Evolutionary conservation across 306 rosid species (phyloP), one percentile per base, ranked within the genome.

Genomic region (Styphnolobium japonicum): DNA sequence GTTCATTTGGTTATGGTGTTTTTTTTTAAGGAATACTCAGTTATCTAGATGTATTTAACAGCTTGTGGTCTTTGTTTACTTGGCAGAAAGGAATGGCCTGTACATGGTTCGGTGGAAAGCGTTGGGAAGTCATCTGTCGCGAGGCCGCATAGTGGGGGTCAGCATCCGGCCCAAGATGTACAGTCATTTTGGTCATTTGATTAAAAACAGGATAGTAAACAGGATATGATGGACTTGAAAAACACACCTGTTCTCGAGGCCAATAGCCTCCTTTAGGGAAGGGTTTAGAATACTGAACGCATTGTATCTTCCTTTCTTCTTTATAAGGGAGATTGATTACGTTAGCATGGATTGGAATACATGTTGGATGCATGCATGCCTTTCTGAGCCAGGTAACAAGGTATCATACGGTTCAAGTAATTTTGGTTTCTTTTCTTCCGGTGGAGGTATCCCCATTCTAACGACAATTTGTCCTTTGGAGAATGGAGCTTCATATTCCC

Each of bases 141-240:
- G 39, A 85, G 85, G 83, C 86, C 90, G 23, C 89, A 81, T 15
- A 78, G 79, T 23, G 86, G 88, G 81, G 87, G 86, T 86, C 84
- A 40, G 27, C 87, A 75, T 62, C 88, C 92, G 9, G 19, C 83
- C 78, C 75, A 85, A 57, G 89, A 89, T 89, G 93, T 86, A 89
- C 89, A 92, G 85, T 86, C 94, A 39, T 90, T 72, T 74, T 92
- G 94, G 97, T 86, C 85, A 65, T 92, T 89, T 67, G 87, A 80
- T 86, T 84, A 62, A 72, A 76, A 77, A 86, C 39, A 68, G 81
- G 68, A 63, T 77, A 71, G 52, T 66, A 65, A 65, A 75, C 37
- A 79, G 67, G 70, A 68, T 39, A 70, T 5, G 83, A 80, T 39
- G 65, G 77, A 84, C 84, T 51, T 73, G 22, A 46, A 22, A 62